Percentiles rank a stretch among this genome's conserved stretches.
Conservation (phyloP, 2,329 filamentous ascomycete genomes). For the Chrysoporthe deuterocubensis region DNA sequence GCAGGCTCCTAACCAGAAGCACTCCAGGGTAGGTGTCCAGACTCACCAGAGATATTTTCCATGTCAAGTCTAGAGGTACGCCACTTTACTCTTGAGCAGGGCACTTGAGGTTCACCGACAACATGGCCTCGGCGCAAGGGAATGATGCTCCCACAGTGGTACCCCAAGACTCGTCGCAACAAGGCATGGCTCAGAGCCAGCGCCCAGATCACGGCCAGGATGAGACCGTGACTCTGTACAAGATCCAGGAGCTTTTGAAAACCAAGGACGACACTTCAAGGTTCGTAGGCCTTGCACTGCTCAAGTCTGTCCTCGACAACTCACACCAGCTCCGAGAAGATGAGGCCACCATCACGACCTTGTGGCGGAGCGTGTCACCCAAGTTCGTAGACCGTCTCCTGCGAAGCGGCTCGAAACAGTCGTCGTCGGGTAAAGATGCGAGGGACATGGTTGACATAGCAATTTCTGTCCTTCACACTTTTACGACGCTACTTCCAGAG, state of each 20-base stretch:
- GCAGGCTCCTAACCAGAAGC: neutral
- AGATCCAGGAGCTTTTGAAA: conserved; percentile 59
- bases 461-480: conserved; percentile 66
- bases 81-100: neutral
- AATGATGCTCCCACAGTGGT: neutral
- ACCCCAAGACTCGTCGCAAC: neutral
- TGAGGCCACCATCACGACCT: conserved; percentile 46
- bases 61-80: neutral
- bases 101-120: neutral
- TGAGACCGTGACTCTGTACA: conserved; percentile 36
- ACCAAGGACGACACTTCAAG: conserved; percentile 69
- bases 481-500: conserved; percentile 60
- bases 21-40: neutral
- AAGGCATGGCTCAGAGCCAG: neutral
- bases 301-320: conserved; percentile 69
- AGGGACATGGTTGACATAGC: conserved; percentile 67
- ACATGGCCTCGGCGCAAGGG: neutral
- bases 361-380: conserved; percentile 65
- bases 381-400: conserved; percentile 69
- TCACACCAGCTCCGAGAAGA: conserved; percentile 55
- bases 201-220: neutral
- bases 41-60: neutral
- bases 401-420: conserved; percentile 50
- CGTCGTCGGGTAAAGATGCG: conserved; percentile 46
- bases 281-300: conserved; percentile 69